Evolutionary conservation across 352 stramenopile genomes (phyloP).

Genomic region (Phytophthora europaea): DNA sequence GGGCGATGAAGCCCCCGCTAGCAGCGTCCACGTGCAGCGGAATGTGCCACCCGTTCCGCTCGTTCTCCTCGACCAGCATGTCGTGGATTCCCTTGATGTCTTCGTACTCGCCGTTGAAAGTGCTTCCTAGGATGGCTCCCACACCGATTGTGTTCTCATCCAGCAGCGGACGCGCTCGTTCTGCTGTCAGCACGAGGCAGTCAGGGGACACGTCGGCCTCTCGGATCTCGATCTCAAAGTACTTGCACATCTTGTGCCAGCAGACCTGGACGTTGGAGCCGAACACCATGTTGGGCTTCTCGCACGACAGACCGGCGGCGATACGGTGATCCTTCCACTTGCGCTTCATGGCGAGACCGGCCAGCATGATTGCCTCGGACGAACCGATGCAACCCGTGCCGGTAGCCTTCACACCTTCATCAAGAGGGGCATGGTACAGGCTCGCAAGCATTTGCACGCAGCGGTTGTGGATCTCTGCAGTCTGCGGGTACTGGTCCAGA

Average conservation of each 20-base stretch:
- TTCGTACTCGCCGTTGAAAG: slow-evolving; percentile 94
- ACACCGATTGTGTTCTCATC: slow-evolving; percentile 94
- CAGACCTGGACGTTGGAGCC: slow-evolving; percentile 31
- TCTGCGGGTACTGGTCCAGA: slow-evolving; percentile 91
- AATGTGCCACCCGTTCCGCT: slow-evolving; percentile 75
- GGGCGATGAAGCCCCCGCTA: slow-evolving; percentile 82
- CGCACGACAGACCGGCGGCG: slow-evolving; percentile 16
- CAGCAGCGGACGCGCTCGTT: slow-evolving; percentile 74
- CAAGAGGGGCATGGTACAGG: slow-evolving; percentile 82
- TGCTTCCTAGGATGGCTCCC: slow-evolving; percentile 88
- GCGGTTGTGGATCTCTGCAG: slow-evolving; percentile 91
- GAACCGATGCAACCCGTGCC: slow-evolving; percentile 91
- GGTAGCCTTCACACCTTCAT: slow-evolving; percentile 52
- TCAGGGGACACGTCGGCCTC: slow-evolving; percentile 27
- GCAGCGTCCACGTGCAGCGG: slow-evolving; percentile 78
- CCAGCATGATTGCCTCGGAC: slow-evolving; percentile 91
- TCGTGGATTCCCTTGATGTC: slow-evolving; percentile 88
- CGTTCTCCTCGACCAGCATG: slow-evolving; percentile 84
- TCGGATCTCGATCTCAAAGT: slow-evolving; percentile 34
- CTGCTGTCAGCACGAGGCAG: slow-evolving; percentile 80
- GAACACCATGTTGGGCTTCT: slow-evolving; percentile 33
- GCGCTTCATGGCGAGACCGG: slow-evolving; percentile 87
- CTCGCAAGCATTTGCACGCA: slow-evolving; percentile 93
- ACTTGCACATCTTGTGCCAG: slow-evolving; percentile 36
- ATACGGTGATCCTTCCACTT: slow-evolving; percentile 29